Evolutionary conservation across 768 basidiomycete genomes (phyloP).

Genomic region (Albatrellus ellisii): DNA sequence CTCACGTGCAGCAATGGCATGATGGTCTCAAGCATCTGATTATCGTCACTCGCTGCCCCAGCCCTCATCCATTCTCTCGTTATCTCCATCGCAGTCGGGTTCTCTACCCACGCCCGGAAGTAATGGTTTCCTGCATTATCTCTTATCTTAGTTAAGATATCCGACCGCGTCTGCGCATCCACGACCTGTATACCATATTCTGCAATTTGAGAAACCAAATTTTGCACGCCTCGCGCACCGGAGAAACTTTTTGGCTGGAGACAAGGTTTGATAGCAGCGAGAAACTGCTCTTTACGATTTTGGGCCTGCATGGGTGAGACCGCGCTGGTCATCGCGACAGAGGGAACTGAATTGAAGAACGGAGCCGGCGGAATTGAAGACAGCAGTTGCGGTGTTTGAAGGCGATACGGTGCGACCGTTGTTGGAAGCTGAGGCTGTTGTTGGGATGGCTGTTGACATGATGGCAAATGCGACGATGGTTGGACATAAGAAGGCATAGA

Average conservation of each 20-base stretch:
- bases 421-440: slow-evolving; percentile 18
- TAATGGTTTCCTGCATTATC: slow-evolving; percentile 81
- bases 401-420: slow-evolving; percentile 57
- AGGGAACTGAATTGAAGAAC: slow-evolving; percentile 15
- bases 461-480: slow-evolving; percentile 10
- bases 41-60: slow-evolving; percentile 44
- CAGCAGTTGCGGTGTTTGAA: slow-evolving; percentile 40
- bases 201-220: slow-evolving; percentile 44
- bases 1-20: slow-evolving; percentile 84
- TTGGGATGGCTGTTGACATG: slow-evolving; percentile 19
- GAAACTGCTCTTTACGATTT: slow-evolving; percentile 43
- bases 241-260: slow-evolving; percentile 48
- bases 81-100: slow-evolving; percentile 59
- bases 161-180: slow-evolving; percentile 48
- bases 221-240: slow-evolving; percentile 53
- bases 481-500: slow-evolving; percentile 20
- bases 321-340: slow-evolving; percentile 13
- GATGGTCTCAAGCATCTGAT: slow-evolving; percentile 51
- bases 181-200: slow-evolving; percentile 53
- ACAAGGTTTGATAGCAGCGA: slow-evolving; percentile 37
- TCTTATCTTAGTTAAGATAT: slow-evolving; percentile 69
- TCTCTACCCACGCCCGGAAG: slow-evolving; percentile 78
- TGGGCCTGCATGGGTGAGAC: slow-evolving; percentile 19
- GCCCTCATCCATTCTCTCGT: slow-evolving; percentile 75
- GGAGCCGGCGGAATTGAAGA: slow-evolving; percentile 20